Evolutionary conservation across 495 filamentous ascomycete genomes (phyloP), one percentile per base, ranked within the genome.

Genomic region (Schizothecium vesticola): DNA sequence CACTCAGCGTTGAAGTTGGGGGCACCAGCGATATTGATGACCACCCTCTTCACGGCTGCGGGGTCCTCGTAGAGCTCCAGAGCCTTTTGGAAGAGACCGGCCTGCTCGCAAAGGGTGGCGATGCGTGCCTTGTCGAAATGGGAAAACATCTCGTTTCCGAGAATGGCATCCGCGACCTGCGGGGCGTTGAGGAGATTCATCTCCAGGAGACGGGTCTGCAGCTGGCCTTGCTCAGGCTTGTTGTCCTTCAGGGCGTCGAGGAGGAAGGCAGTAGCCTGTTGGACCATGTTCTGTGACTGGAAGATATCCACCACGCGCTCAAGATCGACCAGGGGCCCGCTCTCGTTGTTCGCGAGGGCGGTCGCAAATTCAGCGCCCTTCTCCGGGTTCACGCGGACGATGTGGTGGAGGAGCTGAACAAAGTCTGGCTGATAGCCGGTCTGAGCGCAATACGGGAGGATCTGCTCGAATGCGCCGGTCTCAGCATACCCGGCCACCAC

Each of bases 181-280:
- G 95, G 94, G 0, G 96, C 96, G 74, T 96, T 94, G 77, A 94
- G 79, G 67, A 99, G 83, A 77, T 99, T 99, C 94, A 99, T 98
- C 84, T 99, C 95, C 59, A 99, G 82, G 24, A 99, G 84, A 65
- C 93, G 89, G 43, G 95, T 99, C 79, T 99, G 95, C 60, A 98
- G 84, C 71, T 93, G 88, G 59, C 88, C 94, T 69, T 99, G 93
- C 78, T 98, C 96, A 5, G 94, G 94, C 72, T 90, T 90, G 82
- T 99, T 97, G 65, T 91, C 91, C 79, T 95, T 92, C 58, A 99
- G 84, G 19, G 92, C 94, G 78, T 98, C 96, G 25, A 99, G 86
- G 36, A 99, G 82, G 87, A 99, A 98, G 22, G 94, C 94, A 9
- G 95, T 99, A 10, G 94, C 95, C 76, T 96, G 92, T 78, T 98